These are phyloP conservation scores for Phylloporus rhodoxanthus DNA, from an alignment of 768 basidiomycete species.

Conservation along the genomic window DNA sequence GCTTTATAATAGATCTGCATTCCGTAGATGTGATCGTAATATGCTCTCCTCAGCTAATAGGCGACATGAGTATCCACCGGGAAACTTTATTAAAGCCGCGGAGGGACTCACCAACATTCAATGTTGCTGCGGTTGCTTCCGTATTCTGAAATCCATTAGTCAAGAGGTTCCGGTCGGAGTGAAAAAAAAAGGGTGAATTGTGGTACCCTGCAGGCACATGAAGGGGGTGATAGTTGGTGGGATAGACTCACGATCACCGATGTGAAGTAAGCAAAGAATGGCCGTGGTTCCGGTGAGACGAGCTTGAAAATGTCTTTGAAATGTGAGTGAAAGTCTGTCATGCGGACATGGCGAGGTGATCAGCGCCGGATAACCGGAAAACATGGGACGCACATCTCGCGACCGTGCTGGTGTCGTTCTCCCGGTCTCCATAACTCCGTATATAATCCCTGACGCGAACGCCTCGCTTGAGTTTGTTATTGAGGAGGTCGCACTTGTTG, in stretches of 20 bases:
- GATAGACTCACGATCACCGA: slow-evolving; percentile 62
- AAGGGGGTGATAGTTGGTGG: neutral
- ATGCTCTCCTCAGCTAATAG: slow-evolving; percentile 64
- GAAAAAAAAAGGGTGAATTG: neutral
- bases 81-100: neutral
- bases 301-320: slow-evolving; percentile 68
- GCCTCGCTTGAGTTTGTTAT: slow-evolving; percentile 66
- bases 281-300: slow-evolving; percentile 56
- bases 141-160: slow-evolving; percentile 51
- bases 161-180: slow-evolving; percentile 1
- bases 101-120: slow-evolving; percentile 51
- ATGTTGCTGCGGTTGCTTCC: slow-evolving; percentile 63
- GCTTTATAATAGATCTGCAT: slow-evolving; percentile 60
- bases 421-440: slow-evolving; percentile 66
- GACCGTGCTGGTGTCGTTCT: slow-evolving; percentile 63
- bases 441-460: slow-evolving; percentile 62
- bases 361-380: slow-evolving; percentile 1
- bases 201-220: slow-evolving; percentile 5
- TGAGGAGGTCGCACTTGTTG: slow-evolving; percentile 69
- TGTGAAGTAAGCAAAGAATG: slow-evolving; percentile 69
- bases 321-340: slow-evolving; percentile 69
- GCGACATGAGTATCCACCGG: slow-evolving; percentile 2
- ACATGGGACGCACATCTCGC: slow-evolving; percentile 52
- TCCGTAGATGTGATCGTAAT: slow-evolving; percentile 60
- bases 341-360: slow-evolving; percentile 3